phyloP scores from a whole-genome alignment of 192 early-diverging fungal genomes.

The Mortierella hygrophila region DNA sequence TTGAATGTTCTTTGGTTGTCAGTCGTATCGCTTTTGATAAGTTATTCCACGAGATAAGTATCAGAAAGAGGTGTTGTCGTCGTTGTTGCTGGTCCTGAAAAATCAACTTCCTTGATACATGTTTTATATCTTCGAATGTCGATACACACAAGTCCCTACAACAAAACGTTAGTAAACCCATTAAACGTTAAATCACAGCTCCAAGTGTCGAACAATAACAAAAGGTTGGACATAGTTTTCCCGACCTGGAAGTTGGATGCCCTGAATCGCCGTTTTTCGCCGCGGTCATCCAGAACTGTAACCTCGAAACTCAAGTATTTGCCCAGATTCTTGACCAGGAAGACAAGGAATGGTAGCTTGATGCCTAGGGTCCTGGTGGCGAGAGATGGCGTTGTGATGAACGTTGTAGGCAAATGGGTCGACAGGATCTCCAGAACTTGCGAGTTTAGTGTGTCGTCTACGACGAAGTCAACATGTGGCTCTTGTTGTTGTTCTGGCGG shows the following conservation, averaged over 20 bases:
- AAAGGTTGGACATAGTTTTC: slow-evolving; percentile 1
- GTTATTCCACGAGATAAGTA: neutral
- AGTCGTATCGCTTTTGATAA: neutral
- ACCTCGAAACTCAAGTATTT: slow-evolving; percentile 96
- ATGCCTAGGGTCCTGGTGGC: slow-evolving; percentile 87
- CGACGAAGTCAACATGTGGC: slow-evolving; percentile 82
- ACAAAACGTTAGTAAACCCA: neutral
- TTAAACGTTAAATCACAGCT: neutral
- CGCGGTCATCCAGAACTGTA: slow-evolving; percentile 87
- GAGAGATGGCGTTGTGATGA: slow-evolving; percentile 86
- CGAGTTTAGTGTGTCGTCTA: slow-evolving; percentile 86
- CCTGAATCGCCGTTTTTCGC: slow-evolving; percentile 83
- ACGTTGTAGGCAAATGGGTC: slow-evolving; percentile 86
- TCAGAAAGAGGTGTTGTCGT: neutral
- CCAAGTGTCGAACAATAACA: too few species aligned
- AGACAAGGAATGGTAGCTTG: slow-evolving; percentile 89
- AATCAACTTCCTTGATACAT: neutral
- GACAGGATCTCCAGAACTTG: slow-evolving; percentile 85
- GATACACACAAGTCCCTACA: neutral
- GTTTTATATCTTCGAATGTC: neutral
- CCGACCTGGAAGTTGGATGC: slow-evolving; percentile 92
- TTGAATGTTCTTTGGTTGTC: neutral
- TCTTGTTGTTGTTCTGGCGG: slow-evolving; percentile 44
- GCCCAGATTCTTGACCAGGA: slow-evolving; percentile 90
- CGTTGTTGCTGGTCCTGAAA: neutral